Evolutionary conservation across 768 basidiomycete genomes (phyloP).

Genomic region (Suillus alpinus): DNA sequence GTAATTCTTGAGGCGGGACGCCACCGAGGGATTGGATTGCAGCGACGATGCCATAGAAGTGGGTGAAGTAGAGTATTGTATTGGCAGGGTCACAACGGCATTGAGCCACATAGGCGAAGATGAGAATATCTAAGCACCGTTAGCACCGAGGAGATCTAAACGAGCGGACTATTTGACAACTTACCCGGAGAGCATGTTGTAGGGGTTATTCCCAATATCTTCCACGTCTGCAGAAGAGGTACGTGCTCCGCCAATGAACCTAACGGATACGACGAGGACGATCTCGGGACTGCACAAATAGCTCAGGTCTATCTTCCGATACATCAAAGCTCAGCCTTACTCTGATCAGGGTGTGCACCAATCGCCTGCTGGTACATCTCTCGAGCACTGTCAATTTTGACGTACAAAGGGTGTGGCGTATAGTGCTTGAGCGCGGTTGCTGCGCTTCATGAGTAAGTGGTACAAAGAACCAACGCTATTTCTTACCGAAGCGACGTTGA

Average conservation of each 20-base stretch:
- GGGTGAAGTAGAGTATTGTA: constrained; percentile 63
- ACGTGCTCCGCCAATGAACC: constrained; percentile 35
- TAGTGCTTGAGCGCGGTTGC: constrained; percentile 45
- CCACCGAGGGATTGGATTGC: constrained; percentile 49
- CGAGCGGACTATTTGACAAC: constrained; percentile 9
- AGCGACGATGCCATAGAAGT: constrained; percentile 50
- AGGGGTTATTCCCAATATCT: constrained; percentile 61
- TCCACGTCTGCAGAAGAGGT: constrained; percentile 40
- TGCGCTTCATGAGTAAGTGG: constrained; percentile 24
- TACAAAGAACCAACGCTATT: constrained; percentile 7
- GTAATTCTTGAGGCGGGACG: constrained; percentile 44
- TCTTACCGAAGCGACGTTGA: constrained; percentile 44
- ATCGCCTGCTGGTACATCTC: constrained; percentile 73
- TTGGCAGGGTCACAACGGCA: constrained; percentile 73
- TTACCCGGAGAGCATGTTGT: constrained; percentile 64
- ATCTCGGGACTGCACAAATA: constrained; percentile 48
- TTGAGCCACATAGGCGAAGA: constrained; percentile 79
- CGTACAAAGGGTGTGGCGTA: constrained; percentile 40
- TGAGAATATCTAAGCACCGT: constrained; percentile 53
- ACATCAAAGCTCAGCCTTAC: constrained; percentile 36
- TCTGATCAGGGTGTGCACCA: constrained; percentile 76
- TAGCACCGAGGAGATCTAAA: background rate
- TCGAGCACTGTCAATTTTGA: constrained; percentile 55
- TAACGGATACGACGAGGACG: constrained; percentile 38
- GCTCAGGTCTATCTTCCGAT: constrained; percentile 6